Evolutionary conservation across 352 stramenopile genomes (phyloP).

Genomic region (Phytophthora megakarya): DNA sequence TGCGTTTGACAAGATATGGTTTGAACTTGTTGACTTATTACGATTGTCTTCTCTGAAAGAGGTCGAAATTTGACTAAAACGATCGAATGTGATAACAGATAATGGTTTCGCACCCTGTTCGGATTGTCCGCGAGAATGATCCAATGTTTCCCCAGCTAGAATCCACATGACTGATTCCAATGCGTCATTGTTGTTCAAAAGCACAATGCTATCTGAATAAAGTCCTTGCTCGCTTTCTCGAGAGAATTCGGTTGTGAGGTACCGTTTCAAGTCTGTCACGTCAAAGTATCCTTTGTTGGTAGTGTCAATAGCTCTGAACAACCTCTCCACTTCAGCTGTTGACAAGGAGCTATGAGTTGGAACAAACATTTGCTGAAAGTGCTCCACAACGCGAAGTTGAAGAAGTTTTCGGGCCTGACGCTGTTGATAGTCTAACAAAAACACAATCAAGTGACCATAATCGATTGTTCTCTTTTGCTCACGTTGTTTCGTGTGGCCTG

Average conservation of each 20-base stretch:
- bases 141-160: constrained; percentile 8
- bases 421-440: constrained; percentile 53
- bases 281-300: constrained; percentile 57
- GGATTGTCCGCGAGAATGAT: neutral
- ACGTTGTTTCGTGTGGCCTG: neutral
- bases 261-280: constrained; percentile 34
- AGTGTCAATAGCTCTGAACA: constrained; percentile 43
- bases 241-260: constrained; percentile 11
- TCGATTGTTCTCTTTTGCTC: constrained; percentile 34
- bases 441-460: constrained; percentile 54
- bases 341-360: constrained; percentile 16
- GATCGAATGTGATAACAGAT: constrained; percentile 25
- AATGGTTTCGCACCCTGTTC: neutral
- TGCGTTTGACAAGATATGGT: neutral
- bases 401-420: constrained; percentile 26
- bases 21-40: neutral
- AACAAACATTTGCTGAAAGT: constrained; percentile 29
- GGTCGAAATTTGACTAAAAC: constrained; percentile 23
- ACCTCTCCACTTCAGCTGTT: constrained; percentile 36
- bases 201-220: neutral
- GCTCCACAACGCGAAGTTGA: constrained; percentile 21
- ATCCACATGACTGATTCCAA: constrained; percentile 20
- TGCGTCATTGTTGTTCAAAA: constrained; percentile 26
- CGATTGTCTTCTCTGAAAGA: neutral
- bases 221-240: neutral